Base-by-base conservation (phyloP, 805 yeast species). In the Wickerhamiella allomyrinae region DNA sequence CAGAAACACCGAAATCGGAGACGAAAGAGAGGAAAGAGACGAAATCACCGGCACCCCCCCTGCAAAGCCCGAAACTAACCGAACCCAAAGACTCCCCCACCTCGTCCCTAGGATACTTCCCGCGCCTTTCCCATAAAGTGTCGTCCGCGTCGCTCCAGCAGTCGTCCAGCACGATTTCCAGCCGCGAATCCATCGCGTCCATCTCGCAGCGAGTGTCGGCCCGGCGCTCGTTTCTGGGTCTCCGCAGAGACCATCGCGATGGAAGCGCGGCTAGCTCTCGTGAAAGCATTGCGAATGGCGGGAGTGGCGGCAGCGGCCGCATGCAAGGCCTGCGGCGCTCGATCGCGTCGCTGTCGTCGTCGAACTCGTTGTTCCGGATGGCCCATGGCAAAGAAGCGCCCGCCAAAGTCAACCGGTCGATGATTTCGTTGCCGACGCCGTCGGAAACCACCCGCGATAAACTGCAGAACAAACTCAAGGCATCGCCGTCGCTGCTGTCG, bases 391-490 rank as follows among this genome's bases (percentile, higher is more conserved):
- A n/a, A 19, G 25, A n/a, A 9, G 21, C 39, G n/a, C 15, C 23
- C 3, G 19, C 27, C 19, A 23, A 22, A 19, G 29, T 36, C 14
- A 9, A 22, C 20, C 23, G 29, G 21, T 20, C 25, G 4, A 36
- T 36, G 59, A 76, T 77, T 13, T 76, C 82, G 3, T 57, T 73
- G 43, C 84, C 83, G 1, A 65, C 70, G 3, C 76, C 79, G 6
- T 73, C 70, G 43, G 70, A 69, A 29, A 67, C 66, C 10, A 70
- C 80, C 13, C 64, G 74, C 27, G 74, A 69, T 46, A 76, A 74
- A 46, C 60, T 77, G 41, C 66, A 68, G 48, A 65, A 67, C 44
- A 77, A 73, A 49, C 58, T 77, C 37, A 66, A 67, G 49, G 72
- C 70, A 42, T 68, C 73, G 22, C 60, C 70, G 2, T 70, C 77